Base-by-base conservation (phyloP, 352 stramenopile genomes). In the Globisporangium nagaii region DNA sequence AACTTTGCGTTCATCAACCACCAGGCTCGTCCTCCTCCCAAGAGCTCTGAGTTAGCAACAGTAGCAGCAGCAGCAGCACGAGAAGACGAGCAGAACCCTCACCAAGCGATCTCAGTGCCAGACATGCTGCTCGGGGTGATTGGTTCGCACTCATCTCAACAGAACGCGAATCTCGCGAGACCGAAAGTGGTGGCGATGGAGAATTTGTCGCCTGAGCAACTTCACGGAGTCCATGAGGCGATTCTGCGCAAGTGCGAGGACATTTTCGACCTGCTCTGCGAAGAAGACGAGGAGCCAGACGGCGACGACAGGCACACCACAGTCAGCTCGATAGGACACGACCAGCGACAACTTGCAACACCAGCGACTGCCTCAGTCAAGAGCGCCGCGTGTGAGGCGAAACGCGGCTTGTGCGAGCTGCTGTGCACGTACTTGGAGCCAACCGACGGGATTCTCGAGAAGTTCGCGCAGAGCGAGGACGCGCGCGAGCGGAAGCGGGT, bases 251-350 rank as follows among this genome's bases (percentile, higher is more conserved):
- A 68, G 25, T 88, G 78, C 24, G 73, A 88, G 53, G 66, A 79
- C 20, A 49, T 84, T 0, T 88, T 86, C 32, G 71, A 86, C 20
- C n/a, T 85, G 32, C 59, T 88, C 0, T 88, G 78, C 52, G 62
- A 80, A 17, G 65, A 75, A 32, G 55, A 68, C 11, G 53, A 71
- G 5, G 59, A 73, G 4, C 36, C 60, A 30, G 31, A 59, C 0
- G 28, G 22, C 44, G 45, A 10, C 19, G 40, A 8, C n/a, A 32
- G 20, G 13, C 17, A 11, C 12, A 17, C 2, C 17, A 22, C 22
- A 34, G 19, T 15, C 37, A 35, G 8, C 3, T n/a, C 4, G 15
- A 19, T 1, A 25, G 28, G 20, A 2, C 13, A 27, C 15, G 15
- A 31, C 17, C 41, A 53, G 25, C 34, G 17, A 31, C 11, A 37